These are phyloP conservation scores for Neurospora sp. DNA, from an alignment of 495 filamentous ascomycete species.

Conservation along the genomic window DNA sequence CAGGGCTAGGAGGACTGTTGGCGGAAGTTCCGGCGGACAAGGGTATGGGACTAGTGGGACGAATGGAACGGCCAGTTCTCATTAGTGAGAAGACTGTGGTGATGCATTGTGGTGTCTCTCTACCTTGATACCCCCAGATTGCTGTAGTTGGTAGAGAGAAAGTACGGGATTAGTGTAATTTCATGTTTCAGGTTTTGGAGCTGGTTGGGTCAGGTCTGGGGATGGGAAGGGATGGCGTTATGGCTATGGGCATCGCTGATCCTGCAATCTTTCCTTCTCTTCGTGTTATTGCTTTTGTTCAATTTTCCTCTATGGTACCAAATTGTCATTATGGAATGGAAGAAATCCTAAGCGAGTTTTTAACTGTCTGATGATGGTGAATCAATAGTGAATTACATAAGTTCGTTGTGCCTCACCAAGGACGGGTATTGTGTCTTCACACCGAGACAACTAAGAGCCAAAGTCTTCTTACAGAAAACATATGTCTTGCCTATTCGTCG, in stretches of 20 bases:
- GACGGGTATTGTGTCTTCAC: neutral
- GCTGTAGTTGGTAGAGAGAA: neutral
- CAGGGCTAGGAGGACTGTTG: conserved; percentile 2
- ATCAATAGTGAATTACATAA: neutral
- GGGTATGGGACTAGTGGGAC: conserved; percentile 8
- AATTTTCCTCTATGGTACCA: neutral
- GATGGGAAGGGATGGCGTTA: neutral
- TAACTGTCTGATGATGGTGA: neutral
- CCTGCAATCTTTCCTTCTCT: neutral
- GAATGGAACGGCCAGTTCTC: conserved; percentile 1
- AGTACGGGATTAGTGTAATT: neutral
- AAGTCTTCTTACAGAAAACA: neutral
- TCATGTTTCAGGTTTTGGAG: neutral
- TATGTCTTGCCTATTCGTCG: neutral
- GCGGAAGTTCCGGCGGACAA: neutral
- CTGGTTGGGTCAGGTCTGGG: neutral
- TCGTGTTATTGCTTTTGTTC: neutral
- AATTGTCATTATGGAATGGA: neutral
- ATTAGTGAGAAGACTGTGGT: neutral
- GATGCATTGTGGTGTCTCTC: neutral
- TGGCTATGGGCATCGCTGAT: neutral
- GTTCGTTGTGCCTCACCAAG: too few relatives aligned
- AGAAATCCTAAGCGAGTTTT: neutral
- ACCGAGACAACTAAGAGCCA: neutral
- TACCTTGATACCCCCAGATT: neutral